phyloP scores from a whole-genome alignment of 805 yeast genomes.

The Suhomyces sp. region DNA sequence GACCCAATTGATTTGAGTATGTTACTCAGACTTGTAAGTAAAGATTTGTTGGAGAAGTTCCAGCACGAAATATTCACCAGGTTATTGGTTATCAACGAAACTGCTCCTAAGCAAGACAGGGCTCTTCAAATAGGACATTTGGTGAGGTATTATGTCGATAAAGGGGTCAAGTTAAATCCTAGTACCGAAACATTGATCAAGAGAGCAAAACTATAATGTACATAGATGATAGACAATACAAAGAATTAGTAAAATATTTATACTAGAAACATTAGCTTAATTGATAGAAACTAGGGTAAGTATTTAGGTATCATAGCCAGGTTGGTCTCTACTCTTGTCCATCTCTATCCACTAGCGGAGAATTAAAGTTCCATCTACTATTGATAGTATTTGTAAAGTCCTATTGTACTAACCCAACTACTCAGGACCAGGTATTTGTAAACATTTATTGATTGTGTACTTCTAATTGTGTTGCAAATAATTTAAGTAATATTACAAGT shows the following conservation, averaged over 20 bases:
- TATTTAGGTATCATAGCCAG: no score
- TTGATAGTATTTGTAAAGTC: no score
- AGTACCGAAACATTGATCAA: not conserved
- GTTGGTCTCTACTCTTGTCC: no score
- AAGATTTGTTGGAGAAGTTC: slow-evolving; percentile 11
- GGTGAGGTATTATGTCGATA: slow-evolving; percentile 11
- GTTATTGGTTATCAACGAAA: slow-evolving; percentile 14
- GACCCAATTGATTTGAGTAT: slow-evolving; percentile 27
- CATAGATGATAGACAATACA: not conserved
- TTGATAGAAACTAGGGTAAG: no score
- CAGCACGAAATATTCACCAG: slow-evolving; percentile 18
- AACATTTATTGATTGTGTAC: no score
- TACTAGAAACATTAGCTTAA: no score
- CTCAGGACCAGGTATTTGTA: no score
- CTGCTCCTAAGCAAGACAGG: not conserved
- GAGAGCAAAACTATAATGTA: not conserved
- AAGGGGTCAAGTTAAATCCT: slow-evolving; percentile 2
- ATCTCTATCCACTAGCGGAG: no score
- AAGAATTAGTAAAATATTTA: not conserved
- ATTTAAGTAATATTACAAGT: no score
- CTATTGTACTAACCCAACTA: no score
- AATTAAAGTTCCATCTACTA: no score
- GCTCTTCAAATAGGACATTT: slow-evolving; percentile 21
- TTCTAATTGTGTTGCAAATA: no score
- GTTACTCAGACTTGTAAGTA: slow-evolving; percentile 18